Evolutionary conservation across 2,329 filamentous ascomycete species (phyloP), one percentile per base, ranked within the genome.

Genomic region (Trichophaea hybrida): DNA sequence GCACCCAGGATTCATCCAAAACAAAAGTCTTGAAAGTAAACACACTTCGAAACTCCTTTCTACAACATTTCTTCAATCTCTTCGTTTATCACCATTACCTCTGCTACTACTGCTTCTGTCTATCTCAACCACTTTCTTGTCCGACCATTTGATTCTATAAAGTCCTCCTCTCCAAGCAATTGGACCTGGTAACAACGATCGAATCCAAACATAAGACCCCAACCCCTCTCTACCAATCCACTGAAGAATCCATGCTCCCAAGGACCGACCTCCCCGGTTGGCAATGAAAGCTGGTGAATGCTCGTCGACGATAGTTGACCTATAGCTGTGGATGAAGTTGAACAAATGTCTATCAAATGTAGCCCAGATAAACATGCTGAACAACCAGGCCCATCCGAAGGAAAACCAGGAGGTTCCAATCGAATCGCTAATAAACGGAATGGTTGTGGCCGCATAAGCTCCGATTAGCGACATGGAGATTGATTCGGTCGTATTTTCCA

Each of bases 401-500:
- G 82, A 76, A 0, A 70, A 58, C 87, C 88, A 94, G 0, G 84
- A 86, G 57, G 76, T 75, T 34, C 75, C 74, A 15, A 83, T 67
- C 5, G 69, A 37, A 33, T 60, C 50, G 8, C 57, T 57, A 2
- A 65, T 35, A 33, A 62, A 37, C 0, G 85, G 81, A 0, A 94
- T 70, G 0, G 84, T 88, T 0, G 87, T 94, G 2, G 88, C 69
- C 0, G 84, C 88, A 71, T 85, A 94, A 1, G 88, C 80, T 48
- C 89, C 82, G 69, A 94, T 89, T 0, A 83, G 73, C 24, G 85
- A 88, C 73, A 89, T 96, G 0, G 97, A 70, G 37, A 98, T 79
- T 33, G 85, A 85, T 72, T 98, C 93, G 0, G 94, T 89, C 1
- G 89, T 90, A 0, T 91, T 93, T 70, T 98, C 93, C 2, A 96